Evolutionary conservation across 768 basidiomycete species (phyloP), one percentile per base, ranked within the genome.

Genomic region (Tulasnella sp.): DNA sequence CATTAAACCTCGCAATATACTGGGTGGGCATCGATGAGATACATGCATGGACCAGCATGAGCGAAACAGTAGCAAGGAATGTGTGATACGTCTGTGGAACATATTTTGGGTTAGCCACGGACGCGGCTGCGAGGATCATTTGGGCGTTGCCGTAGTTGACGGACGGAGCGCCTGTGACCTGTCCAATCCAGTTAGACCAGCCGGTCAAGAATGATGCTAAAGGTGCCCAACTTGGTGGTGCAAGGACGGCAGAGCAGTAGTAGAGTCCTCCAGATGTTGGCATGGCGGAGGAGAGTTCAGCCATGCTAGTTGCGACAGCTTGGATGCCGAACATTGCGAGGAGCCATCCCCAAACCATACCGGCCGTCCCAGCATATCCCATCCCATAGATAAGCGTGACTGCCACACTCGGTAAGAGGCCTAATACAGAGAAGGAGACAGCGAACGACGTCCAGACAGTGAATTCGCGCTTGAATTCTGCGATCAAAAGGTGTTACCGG

Each of bases 341-440:
- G 11, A 45, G 23, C 53, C 60, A 48, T 1, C 53, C 10, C 50
- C 23, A 60, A 17, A 30, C 42, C 54, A 54, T 30, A 13, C 60
- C 60, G 3, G 60, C 60, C 2, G 60, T 61, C 17, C 60, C 60
- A 5, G 60, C 26, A 27, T 61, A 56, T 42, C 53, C 52, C n/a
- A 29, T 26, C 11, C 30, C 60, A 61, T 54, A 61, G n/a, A 29
- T 26, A 4, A 61, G 44, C 0, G 60, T 61, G 19, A 53, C 44
- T 13, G 60, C 60, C n/a, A 61, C 48, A 19, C 45, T 50, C 10
- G 60, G 60, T n/a, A 61, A 53, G 32, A 61, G 52, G 27, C 60
- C 60, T 11, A 61, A 43, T 1, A 61, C 60, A 29, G 60, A 61
- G 52, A 61, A 61, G n/a, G 60, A 61, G 7, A 61, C 60, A 11